These are phyloP conservation scores for Phytophthora sansomeana DNA, from an alignment of 352 stramenopile genomes.

Conservation along the genomic window DNA sequence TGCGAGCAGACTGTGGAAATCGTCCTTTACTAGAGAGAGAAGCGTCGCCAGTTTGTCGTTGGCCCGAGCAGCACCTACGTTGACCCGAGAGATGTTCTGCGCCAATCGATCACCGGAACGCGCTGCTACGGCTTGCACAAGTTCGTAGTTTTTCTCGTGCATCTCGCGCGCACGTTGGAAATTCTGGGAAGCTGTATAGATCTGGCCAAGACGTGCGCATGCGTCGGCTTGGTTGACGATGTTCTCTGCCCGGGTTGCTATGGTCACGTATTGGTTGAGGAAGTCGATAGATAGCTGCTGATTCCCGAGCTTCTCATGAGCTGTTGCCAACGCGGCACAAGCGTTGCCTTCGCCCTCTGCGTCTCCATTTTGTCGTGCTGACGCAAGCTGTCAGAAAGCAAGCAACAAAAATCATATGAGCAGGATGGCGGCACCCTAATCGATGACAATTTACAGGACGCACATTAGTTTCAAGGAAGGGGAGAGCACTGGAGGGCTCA, in stretches of 20 bases:
- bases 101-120: conserved; percentile 48
- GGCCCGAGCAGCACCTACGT: conserved; percentile 68
- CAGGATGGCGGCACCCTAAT: neutral
- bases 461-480: conserved; percentile 87
- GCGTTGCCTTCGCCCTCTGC: conserved; percentile 83
- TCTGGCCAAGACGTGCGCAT: conserved; percentile 85
- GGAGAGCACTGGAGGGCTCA: conserved; percentile 72
- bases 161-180: conserved; percentile 86
- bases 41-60: conserved; percentile 78
- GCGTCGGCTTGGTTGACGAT: conserved; percentile 87
- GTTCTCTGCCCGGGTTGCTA: conserved; percentile 86
- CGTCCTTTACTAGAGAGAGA: conserved; percentile 69
- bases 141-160: conserved; percentile 92
- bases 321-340: conserved; percentile 89
- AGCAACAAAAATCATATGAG: neutral
- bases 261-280: conserved; percentile 86
- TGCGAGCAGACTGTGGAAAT: conserved; percentile 72
- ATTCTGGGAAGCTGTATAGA: conserved; percentile 85
- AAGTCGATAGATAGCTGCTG: conserved; percentile 89
- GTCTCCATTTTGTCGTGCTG: conserved; percentile 61
- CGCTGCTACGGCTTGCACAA: conserved; percentile 61
- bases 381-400: conserved; percentile 49
- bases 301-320: conserved; percentile 84
- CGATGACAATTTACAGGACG: conserved; percentile 7
- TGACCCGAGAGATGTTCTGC: conserved; percentile 76